These are phyloP conservation scores for Bertia moriformis DNA, from an alignment of 2,329 filamentous ascomycete species.

Conservation along the genomic window DNA sequence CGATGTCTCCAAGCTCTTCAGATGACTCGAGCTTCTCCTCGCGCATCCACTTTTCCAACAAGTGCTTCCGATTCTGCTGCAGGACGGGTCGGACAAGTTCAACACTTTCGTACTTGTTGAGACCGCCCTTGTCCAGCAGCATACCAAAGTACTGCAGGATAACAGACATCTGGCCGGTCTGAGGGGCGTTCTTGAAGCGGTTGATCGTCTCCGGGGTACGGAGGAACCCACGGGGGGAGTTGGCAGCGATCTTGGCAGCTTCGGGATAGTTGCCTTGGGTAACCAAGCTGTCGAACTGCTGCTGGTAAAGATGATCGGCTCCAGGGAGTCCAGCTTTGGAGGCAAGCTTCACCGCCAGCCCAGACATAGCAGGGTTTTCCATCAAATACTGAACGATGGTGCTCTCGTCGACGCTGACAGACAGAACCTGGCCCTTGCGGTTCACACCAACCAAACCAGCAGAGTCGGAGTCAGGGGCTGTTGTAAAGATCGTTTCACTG, in stretches of 20 bases:
- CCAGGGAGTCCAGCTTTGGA: slow-evolving; percentile 86
- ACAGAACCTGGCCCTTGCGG: slow-evolving; percentile 89
- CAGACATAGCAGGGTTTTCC: slow-evolving; percentile 86
- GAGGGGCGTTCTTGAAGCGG: slow-evolving; percentile 76
- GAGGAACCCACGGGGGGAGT: slow-evolving; percentile 88
- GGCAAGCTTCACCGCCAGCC: slow-evolving; percentile 89
- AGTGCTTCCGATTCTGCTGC: slow-evolving; percentile 82
- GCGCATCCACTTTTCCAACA: slow-evolving; percentile 94
- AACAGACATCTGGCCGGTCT: slow-evolving; percentile 74
- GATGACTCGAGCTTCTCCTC: slow-evolving; percentile 94
- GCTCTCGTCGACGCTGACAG: slow-evolving; percentile 82
- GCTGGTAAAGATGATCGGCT: slow-evolving; percentile 81
- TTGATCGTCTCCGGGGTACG: slow-evolving; percentile 91
- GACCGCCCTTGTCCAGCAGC: slow-evolving; percentile 81
- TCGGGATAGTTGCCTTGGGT: slow-evolving; percentile 67
- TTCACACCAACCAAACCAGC: slow-evolving; percentile 89
- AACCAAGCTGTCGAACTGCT: slow-evolving; percentile 84
- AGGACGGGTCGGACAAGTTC: slow-evolving; percentile 88
- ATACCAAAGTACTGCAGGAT: slow-evolving; percentile 97
- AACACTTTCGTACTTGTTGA: slow-evolving; percentile 87
- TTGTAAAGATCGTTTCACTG: slow-evolving; percentile 97
- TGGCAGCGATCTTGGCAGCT: slow-evolving; percentile 89
- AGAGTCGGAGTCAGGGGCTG: slow-evolving; percentile 68
- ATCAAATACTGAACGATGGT: slow-evolving; percentile 88
- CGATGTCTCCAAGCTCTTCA: slow-evolving; percentile 88